These are phyloP conservation scores for Tetramitus jugosus DNA, from an alignment of 208 protist species.

Conservation along the genomic window DNA sequence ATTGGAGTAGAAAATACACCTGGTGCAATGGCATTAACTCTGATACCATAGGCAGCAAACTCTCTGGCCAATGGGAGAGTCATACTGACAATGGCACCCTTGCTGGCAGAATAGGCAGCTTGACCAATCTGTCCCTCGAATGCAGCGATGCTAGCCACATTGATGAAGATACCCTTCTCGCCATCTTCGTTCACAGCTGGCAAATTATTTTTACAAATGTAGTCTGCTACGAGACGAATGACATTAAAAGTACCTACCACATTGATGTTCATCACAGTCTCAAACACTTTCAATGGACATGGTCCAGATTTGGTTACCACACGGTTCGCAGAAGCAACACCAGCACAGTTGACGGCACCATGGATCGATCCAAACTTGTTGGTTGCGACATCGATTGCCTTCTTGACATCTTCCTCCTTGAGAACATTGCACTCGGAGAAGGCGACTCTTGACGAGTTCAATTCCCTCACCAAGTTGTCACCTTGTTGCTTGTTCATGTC, in stretches of 20 bases:
- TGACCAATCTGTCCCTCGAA: constrained; percentile 75
- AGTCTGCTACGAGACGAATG: not conserved
- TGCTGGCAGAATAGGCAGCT: constrained; percentile 61
- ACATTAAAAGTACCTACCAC: constrained; percentile 14
- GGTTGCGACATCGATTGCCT: not conserved
- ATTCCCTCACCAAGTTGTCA: not conserved
- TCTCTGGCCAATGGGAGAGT: constrained; percentile 57
- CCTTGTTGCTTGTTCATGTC: not conserved
- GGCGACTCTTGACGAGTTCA: not conserved
- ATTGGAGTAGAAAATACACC: constrained; percentile 66
- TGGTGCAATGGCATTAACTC: constrained; percentile 56
- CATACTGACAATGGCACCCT: constrained; percentile 58
- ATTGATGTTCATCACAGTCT: not conserved
- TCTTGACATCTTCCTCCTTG: not conserved
- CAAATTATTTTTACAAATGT: constrained; percentile 5
- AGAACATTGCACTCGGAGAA: not conserved
- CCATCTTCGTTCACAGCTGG: not conserved
- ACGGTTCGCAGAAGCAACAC: not conserved
- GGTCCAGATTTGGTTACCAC: not conserved
- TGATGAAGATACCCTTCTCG: constrained; percentile 67
- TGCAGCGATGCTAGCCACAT: constrained; percentile 59
- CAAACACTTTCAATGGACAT: not conserved
- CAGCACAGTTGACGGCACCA: constrained; percentile 6
- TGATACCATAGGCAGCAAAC: constrained; percentile 50
- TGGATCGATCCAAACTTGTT: not conserved